A percentile compares a stretch with the other conserved stretches of the same genome.
Evolutionary conservation across 2,329 filamentous ascomycete species (phyloP).

Genomic region (Colletotrichum zoysiae): DNA sequence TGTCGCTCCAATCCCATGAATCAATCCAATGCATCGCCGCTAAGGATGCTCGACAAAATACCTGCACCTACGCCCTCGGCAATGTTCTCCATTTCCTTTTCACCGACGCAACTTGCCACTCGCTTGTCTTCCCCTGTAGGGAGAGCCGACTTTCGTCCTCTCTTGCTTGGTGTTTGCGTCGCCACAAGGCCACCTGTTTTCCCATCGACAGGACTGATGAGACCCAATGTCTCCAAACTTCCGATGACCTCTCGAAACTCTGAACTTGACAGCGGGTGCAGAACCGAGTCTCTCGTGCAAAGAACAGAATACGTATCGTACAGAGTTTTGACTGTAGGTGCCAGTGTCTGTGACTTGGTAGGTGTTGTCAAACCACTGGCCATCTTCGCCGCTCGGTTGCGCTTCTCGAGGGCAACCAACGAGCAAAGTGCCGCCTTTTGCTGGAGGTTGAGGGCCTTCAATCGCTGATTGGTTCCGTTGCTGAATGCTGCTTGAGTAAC

Average conservation of each 20-base stretch:
- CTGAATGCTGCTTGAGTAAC: slow-evolving; percentile 91
- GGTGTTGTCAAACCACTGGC: slow-evolving; percentile 63
- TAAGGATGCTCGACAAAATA: slow-evolving; percentile 73
- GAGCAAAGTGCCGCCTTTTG: slow-evolving; percentile 96
- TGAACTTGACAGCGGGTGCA: slow-evolving; percentile 89
- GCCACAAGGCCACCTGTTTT: slow-evolving; percentile 76
- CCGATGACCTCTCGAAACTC: slow-evolving; percentile 95
- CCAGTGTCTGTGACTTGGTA: slow-evolving; percentile 70
- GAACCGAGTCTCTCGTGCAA: slow-evolving; percentile 87
- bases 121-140: slow-evolving; percentile 77
- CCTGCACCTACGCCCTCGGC: slow-evolving; percentile 72
- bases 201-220: slow-evolving; percentile 78
- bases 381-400: slow-evolving; percentile 67
- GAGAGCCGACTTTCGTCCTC: slow-evolving; percentile 69
- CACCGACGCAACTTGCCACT: slow-evolving; percentile 83
- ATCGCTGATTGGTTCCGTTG: slow-evolving; percentile 86
- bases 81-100: slow-evolving; percentile 80
- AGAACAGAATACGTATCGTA: slow-evolving; percentile 87
- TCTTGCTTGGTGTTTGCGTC: slow-evolving; percentile 78
- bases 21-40: slow-evolving; percentile 70
- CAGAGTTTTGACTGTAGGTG: slow-evolving; percentile 85
- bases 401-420: slow-evolving; percentile 86
- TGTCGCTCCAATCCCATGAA: slow-evolving; percentile 36
- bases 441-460: slow-evolving; percentile 91
- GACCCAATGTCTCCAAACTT: slow-evolving; percentile 87